These are phyloP conservation scores for Plasmodium vivax DNA, from an alignment of 169 alveolate species.

Conservation along the genomic window DNA sequence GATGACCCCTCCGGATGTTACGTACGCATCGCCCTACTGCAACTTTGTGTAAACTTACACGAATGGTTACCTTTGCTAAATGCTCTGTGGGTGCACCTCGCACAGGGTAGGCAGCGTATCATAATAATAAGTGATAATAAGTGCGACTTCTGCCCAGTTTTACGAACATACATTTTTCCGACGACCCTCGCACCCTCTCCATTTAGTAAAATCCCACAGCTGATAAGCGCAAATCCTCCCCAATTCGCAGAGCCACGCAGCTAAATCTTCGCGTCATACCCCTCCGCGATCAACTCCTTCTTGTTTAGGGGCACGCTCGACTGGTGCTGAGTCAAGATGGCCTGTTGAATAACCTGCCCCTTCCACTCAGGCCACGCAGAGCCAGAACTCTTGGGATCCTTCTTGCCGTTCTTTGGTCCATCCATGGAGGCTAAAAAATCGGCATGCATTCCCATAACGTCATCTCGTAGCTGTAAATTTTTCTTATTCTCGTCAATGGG, in stretches of 20 bases:
- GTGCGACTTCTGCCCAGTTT: not conserved
- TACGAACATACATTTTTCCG: not conserved
- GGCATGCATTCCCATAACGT: constrained; percentile 89
- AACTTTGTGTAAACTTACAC: not conserved
- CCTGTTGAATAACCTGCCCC: constrained; percentile 93
- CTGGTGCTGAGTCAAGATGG: constrained; percentile 90
- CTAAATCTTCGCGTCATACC: constrained; percentile 91
- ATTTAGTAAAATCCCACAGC: not conserved
- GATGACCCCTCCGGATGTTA: not conserved
- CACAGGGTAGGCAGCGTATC: not conserved
- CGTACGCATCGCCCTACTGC: not conserved
- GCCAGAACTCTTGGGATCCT: constrained; percentile 81
- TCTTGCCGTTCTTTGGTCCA: constrained; percentile 73
- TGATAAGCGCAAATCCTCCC: not conserved
- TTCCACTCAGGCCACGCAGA: constrained; percentile 94
- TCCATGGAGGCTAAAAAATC: constrained; percentile 88
- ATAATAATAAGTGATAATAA: too few species aligned
- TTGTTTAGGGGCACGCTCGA: constrained; percentile 89
- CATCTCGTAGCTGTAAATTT: constrained; percentile 83
- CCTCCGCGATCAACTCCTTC: constrained; percentile 91
- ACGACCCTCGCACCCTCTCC: not conserved
- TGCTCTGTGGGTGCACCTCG: not conserved
- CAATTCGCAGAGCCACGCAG: not conserved
- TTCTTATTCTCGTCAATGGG: constrained; percentile 87
- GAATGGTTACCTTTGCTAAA: not conserved